Percentiles rank a stretch among this genome's conserved stretches.
Conservation (phyloP, 345 rosid genomes). For the Acer saccharum region DNA sequence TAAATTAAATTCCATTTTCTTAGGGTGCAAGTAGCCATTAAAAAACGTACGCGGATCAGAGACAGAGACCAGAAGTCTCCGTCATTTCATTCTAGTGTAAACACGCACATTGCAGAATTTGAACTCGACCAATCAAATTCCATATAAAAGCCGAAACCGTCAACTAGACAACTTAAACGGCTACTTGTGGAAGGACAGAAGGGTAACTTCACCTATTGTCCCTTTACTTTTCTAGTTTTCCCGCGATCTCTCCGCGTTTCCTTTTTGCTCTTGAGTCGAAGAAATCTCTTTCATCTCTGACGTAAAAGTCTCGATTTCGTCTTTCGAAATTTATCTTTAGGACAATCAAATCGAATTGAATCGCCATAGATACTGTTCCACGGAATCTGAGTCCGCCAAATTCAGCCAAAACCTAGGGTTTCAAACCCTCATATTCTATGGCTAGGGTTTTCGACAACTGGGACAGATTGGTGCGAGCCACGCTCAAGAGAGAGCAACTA, state of each 20-base stretch:
- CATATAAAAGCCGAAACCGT: not conserved
- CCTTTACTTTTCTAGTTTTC: constrained; percentile 9
- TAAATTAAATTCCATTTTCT: not conserved
- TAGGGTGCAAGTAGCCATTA: not conserved
- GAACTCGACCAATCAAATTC: not conserved
- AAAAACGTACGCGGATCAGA: not conserved
- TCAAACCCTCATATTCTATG: constrained; percentile 45
- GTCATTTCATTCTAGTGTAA: not conserved
- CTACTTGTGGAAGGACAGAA: not conserved
- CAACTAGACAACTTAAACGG: not conserved
- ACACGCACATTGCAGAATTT: not conserved
- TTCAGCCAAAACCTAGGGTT: constrained; percentile 11
- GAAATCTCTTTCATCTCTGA: not conserved
- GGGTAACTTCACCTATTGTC: not conserved
- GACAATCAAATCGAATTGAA: not conserved
- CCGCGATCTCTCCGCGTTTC: constrained; percentile 21
- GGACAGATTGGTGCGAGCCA: constrained; percentile 88
- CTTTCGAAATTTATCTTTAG: not conserved
- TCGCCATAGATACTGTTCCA: not conserved
- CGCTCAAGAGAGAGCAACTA: constrained; percentile 78
- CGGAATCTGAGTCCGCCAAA: not conserved
- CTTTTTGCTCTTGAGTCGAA: not conserved
- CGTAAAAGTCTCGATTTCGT: not conserved
- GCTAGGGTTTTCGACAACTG: constrained; percentile 68
- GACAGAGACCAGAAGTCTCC: not conserved